Evolutionary conservation across 1,284 basidiomycete species (phyloP).

Genomic region (Puccinia hordei): DNA sequence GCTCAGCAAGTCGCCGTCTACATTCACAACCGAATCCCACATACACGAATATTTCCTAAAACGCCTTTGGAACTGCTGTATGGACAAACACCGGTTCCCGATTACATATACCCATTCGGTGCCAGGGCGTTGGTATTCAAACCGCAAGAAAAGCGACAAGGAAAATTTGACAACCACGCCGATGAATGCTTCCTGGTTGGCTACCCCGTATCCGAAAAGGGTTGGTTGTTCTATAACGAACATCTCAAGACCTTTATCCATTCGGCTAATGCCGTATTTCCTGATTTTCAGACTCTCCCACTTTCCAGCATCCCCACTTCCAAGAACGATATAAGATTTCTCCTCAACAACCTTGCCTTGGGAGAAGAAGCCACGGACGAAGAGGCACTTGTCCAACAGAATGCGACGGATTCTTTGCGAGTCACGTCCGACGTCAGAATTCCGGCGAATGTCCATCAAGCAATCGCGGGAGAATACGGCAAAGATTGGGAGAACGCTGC

Average conservation of each 20-base stretch:
- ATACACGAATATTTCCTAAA: neutral
- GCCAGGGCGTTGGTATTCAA: neutral
- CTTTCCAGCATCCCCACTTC: neutral
- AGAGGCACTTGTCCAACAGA: neutral
- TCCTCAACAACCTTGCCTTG: neutral
- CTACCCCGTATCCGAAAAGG: neutral
- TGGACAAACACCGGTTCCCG: neutral
- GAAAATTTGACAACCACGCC: neutral
- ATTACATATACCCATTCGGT: neutral
- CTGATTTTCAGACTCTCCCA: neutral
- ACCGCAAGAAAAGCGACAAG: neutral
- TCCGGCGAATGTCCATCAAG: neutral
- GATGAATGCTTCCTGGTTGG: slow-evolving; percentile 12
- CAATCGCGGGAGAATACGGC: neutral
- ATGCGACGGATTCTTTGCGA: neutral
- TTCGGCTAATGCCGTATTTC: slow-evolving; percentile 6
- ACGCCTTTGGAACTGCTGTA: slow-evolving; percentile 2
- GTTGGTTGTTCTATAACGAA: slow-evolving; percentile 20
- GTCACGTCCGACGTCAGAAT: neutral
- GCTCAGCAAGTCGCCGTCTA: neutral
- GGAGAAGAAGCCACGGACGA: slow-evolving; percentile 7
- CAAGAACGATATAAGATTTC: neutral
- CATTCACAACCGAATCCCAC: slow-evolving; percentile 11
- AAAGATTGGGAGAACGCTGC: neutral
- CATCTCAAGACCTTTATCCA: neutral